These are phyloP conservation scores for Anthostomella pinea DNA, from an alignment of 2,329 filamentous ascomycete species.

Conservation along the genomic window DNA sequence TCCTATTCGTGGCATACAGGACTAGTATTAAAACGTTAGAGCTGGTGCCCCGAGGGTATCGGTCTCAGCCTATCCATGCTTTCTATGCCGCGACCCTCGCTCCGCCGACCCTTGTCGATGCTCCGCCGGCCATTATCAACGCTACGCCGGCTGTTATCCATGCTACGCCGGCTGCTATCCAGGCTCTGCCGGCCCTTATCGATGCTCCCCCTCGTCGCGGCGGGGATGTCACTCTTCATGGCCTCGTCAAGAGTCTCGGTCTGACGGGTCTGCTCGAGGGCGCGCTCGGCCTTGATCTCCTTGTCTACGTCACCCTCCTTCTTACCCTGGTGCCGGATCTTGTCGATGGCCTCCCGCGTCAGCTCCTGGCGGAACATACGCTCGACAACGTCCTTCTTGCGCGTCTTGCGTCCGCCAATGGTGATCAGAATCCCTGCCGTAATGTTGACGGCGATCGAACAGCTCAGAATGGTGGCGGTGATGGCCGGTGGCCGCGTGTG, in stretches of 20 bases:
- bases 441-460: slow-evolving; percentile 75
- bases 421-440: slow-evolving; percentile 73
- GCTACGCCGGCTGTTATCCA: too few species aligned
- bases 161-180: too few species aligned
- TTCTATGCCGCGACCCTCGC: too few species aligned
- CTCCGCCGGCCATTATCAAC: too few species aligned
- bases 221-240: slow-evolving; percentile 15
- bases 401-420: slow-evolving; percentile 70
- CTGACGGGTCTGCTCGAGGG: slow-evolving; percentile 22
- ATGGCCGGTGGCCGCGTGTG: slow-evolving; percentile 65
- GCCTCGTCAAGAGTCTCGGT: slow-evolving; percentile 26
- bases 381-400: slow-evolving; percentile 84
- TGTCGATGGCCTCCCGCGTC: slow-evolving; percentile 53
- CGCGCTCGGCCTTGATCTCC: slow-evolving; percentile 25
- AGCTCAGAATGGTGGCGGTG: slow-evolving; percentile 78
- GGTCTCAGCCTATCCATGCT: too few species aligned
- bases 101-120: too few species aligned
- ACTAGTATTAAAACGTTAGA: too few species aligned
- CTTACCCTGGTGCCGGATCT: slow-evolving; percentile 48
- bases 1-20: too few species aligned
- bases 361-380: slow-evolving; percentile 73
- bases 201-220: slow-evolving; percentile 16
- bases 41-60: too few species aligned
- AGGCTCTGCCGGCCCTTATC: too few species aligned
- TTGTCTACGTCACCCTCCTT: slow-evolving; percentile 31